Evolutionary conservation across 1,284 basidiomycete species (phyloP).

Genomic region (Ceratobasidium sp.): DNA sequence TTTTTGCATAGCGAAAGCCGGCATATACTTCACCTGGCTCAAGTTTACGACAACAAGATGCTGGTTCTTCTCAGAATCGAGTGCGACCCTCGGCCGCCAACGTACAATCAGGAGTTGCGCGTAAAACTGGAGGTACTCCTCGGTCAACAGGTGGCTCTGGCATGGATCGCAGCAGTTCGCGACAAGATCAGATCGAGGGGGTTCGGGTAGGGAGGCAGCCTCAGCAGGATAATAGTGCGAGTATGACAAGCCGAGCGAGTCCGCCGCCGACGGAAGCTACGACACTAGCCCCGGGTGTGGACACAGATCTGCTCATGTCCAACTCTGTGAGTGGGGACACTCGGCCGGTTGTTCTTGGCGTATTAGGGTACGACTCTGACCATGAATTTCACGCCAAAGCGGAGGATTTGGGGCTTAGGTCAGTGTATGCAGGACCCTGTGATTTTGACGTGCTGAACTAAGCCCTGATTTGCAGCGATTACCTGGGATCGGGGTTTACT

Average conservation of each 20-base stretch:
- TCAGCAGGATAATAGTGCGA: not conserved
- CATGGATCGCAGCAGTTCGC: not conserved
- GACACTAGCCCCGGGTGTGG: not conserved
- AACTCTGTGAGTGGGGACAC: constrained; percentile 4
- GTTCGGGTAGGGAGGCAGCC: not conserved
- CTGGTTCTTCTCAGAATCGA: not conserved
- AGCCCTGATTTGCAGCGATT: constrained; percentile 12
- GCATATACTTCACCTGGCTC: too few species aligned
- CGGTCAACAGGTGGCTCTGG: not conserved
- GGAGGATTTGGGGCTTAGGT: constrained; percentile 29
- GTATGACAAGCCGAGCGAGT: not conserved
- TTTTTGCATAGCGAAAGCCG: too few species aligned
- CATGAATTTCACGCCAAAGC: constrained; percentile 28
- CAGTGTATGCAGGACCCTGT: not conserved
- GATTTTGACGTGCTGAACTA: not conserved
- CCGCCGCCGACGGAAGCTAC: not conserved
- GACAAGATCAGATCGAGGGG: not conserved
- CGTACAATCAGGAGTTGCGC: not conserved
- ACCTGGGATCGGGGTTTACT: constrained; percentile 25
- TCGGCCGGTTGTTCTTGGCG: not conserved
- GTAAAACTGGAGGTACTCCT: not conserved
- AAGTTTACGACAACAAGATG: not conserved
- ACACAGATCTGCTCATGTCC: not conserved
- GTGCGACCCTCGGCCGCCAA: not conserved
- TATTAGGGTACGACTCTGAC: constrained; percentile 19